These are phyloP conservation scores for Lactifluus rugatus DNA, from an alignment of 768 basidiomycete genomes.

Conservation along the genomic window DNA sequence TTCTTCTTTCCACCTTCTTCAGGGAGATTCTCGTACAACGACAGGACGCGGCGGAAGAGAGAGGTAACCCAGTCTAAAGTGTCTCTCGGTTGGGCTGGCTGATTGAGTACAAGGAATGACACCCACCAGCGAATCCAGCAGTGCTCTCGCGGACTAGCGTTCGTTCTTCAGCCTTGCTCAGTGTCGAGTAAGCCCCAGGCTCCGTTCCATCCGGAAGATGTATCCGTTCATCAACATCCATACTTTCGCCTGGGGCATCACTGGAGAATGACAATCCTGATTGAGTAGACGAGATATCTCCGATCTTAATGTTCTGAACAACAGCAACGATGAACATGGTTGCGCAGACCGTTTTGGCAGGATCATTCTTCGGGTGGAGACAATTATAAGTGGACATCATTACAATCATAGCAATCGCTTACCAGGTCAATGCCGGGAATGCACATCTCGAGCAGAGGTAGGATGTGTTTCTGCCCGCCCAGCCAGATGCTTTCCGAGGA, in stretches of 20 bases:
- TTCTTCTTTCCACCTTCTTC: conserved; percentile 89
- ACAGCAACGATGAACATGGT: conserved; percentile 68
- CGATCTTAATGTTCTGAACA: conserved; percentile 69
- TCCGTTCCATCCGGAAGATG: conserved; percentile 47
- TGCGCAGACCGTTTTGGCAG: conserved; percentile 68
- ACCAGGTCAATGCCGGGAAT: conserved; percentile 89
- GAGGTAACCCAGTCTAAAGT: conserved; percentile 67
- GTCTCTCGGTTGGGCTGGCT: not conserved
- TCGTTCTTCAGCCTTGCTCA: conserved; percentile 60
- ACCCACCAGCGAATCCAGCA: conserved; percentile 62
- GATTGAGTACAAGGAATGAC: not conserved
- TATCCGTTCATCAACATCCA: conserved; percentile 41
- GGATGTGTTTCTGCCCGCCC: conserved; percentile 78
- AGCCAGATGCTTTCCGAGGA: conserved; percentile 72
- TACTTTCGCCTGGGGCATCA: conserved; percentile 45
- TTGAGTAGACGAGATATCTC: conserved; percentile 58
- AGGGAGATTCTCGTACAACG: conserved; percentile 85
- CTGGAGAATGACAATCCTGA: conserved; percentile 46
- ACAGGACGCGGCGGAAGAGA: conserved; percentile 66
- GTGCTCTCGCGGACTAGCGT: conserved; percentile 69
- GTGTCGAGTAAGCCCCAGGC: conserved; percentile 28
- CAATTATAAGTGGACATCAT: not conserved
- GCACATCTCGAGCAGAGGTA: conserved; percentile 80
- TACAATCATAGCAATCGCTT: conserved; percentile 21
- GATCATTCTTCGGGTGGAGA: conserved; percentile 51